Evolutionary conservation across 2,329 filamentous ascomycete species (phyloP).

Genomic region (Cercospora sp.): DNA sequence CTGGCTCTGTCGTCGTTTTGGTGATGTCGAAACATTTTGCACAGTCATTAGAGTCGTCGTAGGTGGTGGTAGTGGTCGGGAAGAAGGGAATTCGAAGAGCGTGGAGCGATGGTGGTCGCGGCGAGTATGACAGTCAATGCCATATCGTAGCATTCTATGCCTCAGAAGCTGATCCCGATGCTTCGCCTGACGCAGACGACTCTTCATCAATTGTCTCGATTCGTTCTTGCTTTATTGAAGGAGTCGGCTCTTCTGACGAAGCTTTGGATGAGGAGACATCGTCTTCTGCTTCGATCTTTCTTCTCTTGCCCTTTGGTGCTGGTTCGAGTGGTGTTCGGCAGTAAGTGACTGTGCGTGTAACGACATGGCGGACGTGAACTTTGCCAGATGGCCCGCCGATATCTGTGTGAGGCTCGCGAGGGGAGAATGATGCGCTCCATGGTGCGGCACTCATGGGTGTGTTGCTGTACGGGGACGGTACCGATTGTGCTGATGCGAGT

Average conservation of each 20-base stretch:
- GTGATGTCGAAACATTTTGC: neutral
- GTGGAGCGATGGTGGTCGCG: too few species aligned
- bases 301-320: slow-evolving; percentile 88
- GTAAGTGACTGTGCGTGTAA: slow-evolving; percentile 92
- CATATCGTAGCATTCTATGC: slow-evolving; percentile 6
- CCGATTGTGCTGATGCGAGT: slow-evolving; percentile 33
- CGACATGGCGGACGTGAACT: slow-evolving; percentile 78
- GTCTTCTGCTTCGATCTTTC: slow-evolving; percentile 61
- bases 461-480: slow-evolving; percentile 70
- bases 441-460: slow-evolving; percentile 40
- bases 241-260: slow-evolving; percentile 20
- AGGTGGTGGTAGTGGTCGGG: neutral
- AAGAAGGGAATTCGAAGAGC: too few species aligned
- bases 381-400: slow-evolving; percentile 43
- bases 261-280: slow-evolving; percentile 23
- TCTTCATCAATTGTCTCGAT: slow-evolving; percentile 23
- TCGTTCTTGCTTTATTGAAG: slow-evolving; percentile 31
- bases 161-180: slow-evolving; percentile 7
- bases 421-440: slow-evolving; percentile 55
- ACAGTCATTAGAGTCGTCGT: slow-evolving; percentile 12
- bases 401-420: slow-evolving; percentile 61
- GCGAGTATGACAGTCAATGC: neutral
- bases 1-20: neutral
- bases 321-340: slow-evolving; percentile 73
- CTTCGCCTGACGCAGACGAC: slow-evolving; percentile 14